Conservation (phyloP, 1,284 basidiomycete genomes). For the Malassezia furfur region DNA sequence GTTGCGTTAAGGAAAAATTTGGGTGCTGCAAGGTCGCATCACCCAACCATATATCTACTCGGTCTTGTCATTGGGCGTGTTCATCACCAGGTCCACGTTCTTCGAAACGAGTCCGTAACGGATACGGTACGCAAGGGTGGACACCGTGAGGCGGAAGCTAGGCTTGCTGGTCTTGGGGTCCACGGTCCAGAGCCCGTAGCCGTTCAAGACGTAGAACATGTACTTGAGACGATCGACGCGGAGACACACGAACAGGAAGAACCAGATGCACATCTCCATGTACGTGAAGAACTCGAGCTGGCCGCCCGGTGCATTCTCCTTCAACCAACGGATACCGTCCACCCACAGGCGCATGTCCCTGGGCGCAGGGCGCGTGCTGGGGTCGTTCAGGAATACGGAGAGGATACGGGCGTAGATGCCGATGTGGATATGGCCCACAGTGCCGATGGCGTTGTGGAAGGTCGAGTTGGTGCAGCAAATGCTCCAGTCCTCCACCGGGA, state of each 20-base stretch:
- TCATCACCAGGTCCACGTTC: background rate
- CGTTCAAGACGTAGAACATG: slow-evolving; percentile 40
- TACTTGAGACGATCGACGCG: slow-evolving; percentile 26
- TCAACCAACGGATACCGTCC: slow-evolving; percentile 57
- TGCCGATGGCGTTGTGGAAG: slow-evolving; percentile 51
- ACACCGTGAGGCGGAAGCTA: slow-evolving; percentile 29
- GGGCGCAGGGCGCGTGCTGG: slow-evolving; percentile 53
- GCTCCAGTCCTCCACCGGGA: slow-evolving; percentile 56
- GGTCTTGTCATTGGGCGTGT: background rate
- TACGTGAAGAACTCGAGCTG: slow-evolving; percentile 60
- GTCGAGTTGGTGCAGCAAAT: slow-evolving; percentile 58
- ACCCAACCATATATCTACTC: background rate
- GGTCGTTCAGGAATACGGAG: slow-evolving; percentile 57
- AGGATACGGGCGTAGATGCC: slow-evolving; percentile 56
- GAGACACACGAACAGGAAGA: slow-evolving; percentile 37
- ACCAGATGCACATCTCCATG: slow-evolving; percentile 52
- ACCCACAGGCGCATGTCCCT: slow-evolving; percentile 62
- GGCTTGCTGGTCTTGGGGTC: slow-evolving; percentile 24
- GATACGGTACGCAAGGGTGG: background rate
- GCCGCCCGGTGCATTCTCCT: slow-evolving; percentile 55
- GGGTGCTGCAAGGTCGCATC: too few species aligned
- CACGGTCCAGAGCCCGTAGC: slow-evolving; percentile 36
- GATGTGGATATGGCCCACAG: slow-evolving; percentile 35
- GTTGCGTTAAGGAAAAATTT: too few species aligned
- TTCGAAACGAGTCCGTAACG: background rate